A percentile compares a stretch with the other conserved stretches of the same genome.
phyloP scores from a whole-genome alignment of 2,329 filamentous ascomycete species.

The Penicillium freii region DNA sequence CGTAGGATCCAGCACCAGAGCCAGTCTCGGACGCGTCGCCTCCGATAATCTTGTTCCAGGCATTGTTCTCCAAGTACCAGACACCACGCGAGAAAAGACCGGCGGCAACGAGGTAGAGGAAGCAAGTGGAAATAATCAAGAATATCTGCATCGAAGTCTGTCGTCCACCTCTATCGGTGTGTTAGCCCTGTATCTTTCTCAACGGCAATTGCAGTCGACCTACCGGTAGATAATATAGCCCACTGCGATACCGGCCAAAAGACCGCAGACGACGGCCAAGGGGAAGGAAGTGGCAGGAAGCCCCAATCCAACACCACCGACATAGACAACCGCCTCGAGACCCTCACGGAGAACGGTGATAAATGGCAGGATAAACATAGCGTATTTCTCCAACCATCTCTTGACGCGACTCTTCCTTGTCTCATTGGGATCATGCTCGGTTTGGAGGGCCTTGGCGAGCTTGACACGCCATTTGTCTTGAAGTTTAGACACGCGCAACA shows the following conservation, averaged over 20 bases:
- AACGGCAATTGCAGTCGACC: conserved; percentile 29
- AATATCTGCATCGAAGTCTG: conserved; percentile 69
- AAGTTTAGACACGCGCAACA: conserved; percentile 78
- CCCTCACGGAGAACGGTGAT: conserved; percentile 84
- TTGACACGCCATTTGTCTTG: conserved; percentile 84
- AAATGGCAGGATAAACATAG: conserved; percentile 83
- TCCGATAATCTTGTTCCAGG: conserved; percentile 40
- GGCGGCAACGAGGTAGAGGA: conserved; percentile 80
- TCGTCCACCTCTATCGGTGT: conserved; percentile 56
- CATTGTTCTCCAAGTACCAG: conserved; percentile 69
- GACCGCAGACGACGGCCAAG: conserved; percentile 69
- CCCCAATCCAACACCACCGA: conserved; percentile 77
- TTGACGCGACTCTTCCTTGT: conserved; percentile 53
- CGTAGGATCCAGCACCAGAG: conserved; percentile 71
- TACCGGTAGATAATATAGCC: conserved; percentile 78
- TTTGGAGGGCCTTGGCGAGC: conserved; percentile 63
- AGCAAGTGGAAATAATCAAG: conserved; percentile 76
- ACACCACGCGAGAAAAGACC: conserved; percentile 76
- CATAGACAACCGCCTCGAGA: conserved; percentile 81
- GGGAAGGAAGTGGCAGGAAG: conserved; percentile 74
- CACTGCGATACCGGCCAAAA: conserved; percentile 64
- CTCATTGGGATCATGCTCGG: conserved; percentile 43
- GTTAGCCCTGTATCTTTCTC: not conserved
- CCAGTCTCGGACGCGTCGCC: conserved; percentile 61
- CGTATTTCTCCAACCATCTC: conserved; percentile 70